A percentile compares a stretch with the other conserved stretches of the same genome.
phyloP scores from a whole-genome alignment of 257 asterid genomes.

The Nicotiana undulata region DNA sequence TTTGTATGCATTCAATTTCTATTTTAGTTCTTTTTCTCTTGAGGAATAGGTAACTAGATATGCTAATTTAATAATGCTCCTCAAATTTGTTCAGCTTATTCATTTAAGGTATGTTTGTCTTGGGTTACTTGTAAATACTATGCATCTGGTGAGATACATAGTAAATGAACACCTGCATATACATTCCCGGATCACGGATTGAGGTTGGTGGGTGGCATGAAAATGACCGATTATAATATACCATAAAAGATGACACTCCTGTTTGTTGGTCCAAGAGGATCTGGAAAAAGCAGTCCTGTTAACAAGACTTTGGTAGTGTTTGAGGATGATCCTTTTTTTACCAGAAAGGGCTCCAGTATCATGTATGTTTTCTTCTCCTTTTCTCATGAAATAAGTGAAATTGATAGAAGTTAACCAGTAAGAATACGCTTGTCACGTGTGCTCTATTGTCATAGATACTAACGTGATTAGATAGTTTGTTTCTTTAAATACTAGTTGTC shows the following conservation, averaged over 20 bases:
- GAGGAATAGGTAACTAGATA: background rate
- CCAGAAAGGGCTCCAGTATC: constrained; percentile 80
- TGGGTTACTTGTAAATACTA: background rate
- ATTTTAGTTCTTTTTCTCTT: background rate
- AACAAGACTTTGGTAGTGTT: constrained; percentile 56
- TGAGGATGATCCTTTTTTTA: constrained; percentile 29
- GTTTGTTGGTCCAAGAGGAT: constrained; percentile 66
- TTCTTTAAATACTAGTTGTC: background rate
- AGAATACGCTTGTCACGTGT: background rate
- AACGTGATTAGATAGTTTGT: background rate
- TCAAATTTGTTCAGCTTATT: background rate
- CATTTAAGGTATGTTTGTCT: background rate
- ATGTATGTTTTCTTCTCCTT: constrained; percentile 23
- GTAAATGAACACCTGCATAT: constrained; percentile 34
- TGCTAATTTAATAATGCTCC: background rate
- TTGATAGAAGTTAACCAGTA: background rate
- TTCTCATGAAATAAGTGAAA: background rate
- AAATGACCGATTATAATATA: constrained; percentile 19
- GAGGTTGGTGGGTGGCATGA: constrained; percentile 30
- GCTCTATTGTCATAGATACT: background rate
- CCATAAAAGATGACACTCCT: constrained; percentile 47
- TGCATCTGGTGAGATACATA: background rate
- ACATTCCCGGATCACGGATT: constrained; percentile 63
- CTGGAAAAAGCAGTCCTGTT: constrained; percentile 85
- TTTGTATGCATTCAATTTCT: background rate